Evolutionary conservation across 1,284 basidiomycete genomes (phyloP), one percentile per base, ranked within the genome.

Genomic region (Peniophora sp.): DNA sequence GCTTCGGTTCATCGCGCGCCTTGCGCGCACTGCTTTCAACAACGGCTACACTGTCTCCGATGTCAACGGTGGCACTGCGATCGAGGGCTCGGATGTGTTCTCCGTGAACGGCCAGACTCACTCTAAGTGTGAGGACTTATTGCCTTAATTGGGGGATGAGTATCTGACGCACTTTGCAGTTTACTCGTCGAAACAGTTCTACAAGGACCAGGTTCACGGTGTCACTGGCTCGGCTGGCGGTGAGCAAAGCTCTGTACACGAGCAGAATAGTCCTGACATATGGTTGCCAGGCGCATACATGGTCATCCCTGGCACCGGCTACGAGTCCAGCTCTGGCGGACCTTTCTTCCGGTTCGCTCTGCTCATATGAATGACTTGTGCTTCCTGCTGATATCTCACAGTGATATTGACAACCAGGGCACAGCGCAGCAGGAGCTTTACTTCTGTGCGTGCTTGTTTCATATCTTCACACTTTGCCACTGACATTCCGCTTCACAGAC

Each of bases 201-300:
- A 72, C 51, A 55, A 64, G n/a, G 71, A 73, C 55, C 68, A 70
- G 58, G 68, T 73, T 10, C 69, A 72, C 47, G 70, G 70, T 23
- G 68, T 71, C 17, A 69, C 69, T 48, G 70, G 70, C 3, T 60
- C 49, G 39, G 64, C 63, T 12, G 62, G 72, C 47, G 70, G 63
- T 43, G 27, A 32, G 27, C 12, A 5, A 32, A 32, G 6, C 12
- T 32, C 27, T 32, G 27, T 12, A 12, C 27, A 32, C 12, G 12
- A 6, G 12, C 12, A 12, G 5, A 5, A 5, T 12, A 12, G 12
- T 32, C 5, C 12, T 32, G 27, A 32, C 27, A 6, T 12, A 10
- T 62, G 63, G 45, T 66, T 66, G 17, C 67, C 70, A 17, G 38
- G 38, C 48, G 68, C 63, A 14, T 71, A 53, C 48, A 69, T 71